Percentiles rank a stretch among this genome's conserved stretches.
Conservation (phyloP, 352 stramenopile genomes). For the Phytopythium ostracodes region DNA sequence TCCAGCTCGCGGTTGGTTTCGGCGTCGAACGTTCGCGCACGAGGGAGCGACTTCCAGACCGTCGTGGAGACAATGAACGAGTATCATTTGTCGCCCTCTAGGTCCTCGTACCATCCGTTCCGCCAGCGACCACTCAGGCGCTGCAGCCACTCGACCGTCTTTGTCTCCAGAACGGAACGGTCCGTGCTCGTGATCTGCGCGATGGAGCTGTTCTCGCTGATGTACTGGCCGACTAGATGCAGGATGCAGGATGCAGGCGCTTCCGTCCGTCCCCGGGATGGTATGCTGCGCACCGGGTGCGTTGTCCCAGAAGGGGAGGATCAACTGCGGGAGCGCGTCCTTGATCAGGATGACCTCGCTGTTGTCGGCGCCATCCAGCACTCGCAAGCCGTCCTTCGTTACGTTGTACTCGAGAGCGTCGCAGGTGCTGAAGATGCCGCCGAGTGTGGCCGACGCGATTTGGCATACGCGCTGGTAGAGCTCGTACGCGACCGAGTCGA, state of each 20-base stretch:
- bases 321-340: conserved; percentile 12
- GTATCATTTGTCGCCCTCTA: conserved; percentile 18
- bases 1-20: conserved; percentile 7
- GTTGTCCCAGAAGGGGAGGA: conserved; percentile 43
- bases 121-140: conserved; percentile 15
- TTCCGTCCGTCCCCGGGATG: conserved; percentile 27
- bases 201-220: neutral
- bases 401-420: conserved; percentile 8
- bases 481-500: neutral
- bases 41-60: conserved; percentile 9
- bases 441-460: neutral
- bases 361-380: conserved; percentile 19
- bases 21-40: conserved; percentile 10
- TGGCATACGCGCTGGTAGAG: conserved; percentile 1
- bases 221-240: conserved; percentile 4
- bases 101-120: conserved; percentile 26
- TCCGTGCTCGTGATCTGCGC: conserved; percentile 12
- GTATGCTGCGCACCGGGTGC: conserved; percentile 12
- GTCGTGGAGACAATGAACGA: conserved; percentile 9
- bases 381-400: conserved; percentile 9
- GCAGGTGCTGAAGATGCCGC: conserved; percentile 4
- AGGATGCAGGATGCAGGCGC: conserved; percentile 7
- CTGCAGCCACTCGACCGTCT: conserved; percentile 13
- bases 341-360: neutral
- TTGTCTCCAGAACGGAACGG: neutral